Base-by-base conservation (phyloP, 2,329 filamentous ascomycete genomes). In the Xylariaceae sp. region DNA sequence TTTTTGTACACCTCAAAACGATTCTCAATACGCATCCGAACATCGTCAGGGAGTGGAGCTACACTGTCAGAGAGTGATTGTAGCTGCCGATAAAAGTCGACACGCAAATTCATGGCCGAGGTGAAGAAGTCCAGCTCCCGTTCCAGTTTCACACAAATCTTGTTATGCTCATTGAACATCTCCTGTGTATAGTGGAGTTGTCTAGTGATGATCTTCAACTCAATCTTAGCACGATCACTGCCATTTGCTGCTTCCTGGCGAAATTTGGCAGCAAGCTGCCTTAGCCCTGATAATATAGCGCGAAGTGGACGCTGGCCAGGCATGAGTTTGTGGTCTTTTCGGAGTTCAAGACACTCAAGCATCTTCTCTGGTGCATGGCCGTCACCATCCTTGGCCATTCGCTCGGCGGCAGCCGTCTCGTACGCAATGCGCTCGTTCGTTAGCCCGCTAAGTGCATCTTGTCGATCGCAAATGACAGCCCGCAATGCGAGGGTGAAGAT, bases 61-160 rank as follows among this genome's bases (percentile, higher is more conserved):
- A 97, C 90, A 16, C 84, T 89, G 65, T 97, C 93, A 0, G 92
- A 97, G n/a, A 97, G 84, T 22, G 83, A 81, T 66, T 97, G 94
- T 11, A 97, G 77, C 64, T 97, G 91, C 5, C 87, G 84, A 66
- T 97, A 97, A 66, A 91, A 97, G 51, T 94, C 90, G 1, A 97
- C 73, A 13, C 94, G 86, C 36, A 84, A 78, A 63, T 97, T 97
- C 83, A 96, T 92, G 0, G 87, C 83, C 14, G 78, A 76, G 28
- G 84, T 87, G 66, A 96, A 94, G 28, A 84, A 73, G 43, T 93
- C 86, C 6, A 90, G 73, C 67, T 97, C 92, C 53, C 82, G 81
- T 55, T 89, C 84, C 12, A 87, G 67, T 5, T 69, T 69, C 2
- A 64, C 54, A 0, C 67, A 63, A 1, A 71, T 74, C 62, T 84